Conservation (phyloP, 345 rosid species). For the Hevea brasiliensis region DNA sequence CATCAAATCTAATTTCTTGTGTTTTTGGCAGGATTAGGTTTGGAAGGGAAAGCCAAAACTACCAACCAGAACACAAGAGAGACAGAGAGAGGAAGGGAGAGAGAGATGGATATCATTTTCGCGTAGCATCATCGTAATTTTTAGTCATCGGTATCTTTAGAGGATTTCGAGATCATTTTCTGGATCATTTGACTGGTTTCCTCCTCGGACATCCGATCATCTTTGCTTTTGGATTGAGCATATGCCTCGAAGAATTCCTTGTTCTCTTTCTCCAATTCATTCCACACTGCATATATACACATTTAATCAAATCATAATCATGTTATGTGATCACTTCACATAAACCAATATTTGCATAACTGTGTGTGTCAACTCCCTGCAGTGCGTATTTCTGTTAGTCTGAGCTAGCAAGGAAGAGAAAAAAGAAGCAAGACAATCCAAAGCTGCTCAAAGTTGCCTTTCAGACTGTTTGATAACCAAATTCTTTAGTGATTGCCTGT, state of each 20-base stretch:
- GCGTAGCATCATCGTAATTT: neutral
- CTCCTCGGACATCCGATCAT: slow-evolving; percentile 77
- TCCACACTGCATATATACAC: slow-evolving; percentile 63
- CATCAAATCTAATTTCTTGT: too few relatives aligned
- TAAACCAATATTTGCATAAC: neutral
- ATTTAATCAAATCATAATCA: neutral
- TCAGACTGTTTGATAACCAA: too few relatives aligned
- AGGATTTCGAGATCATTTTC: slow-evolving; percentile 61
- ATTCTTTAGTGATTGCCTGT: too few relatives aligned
- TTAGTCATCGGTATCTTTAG: slow-evolving; percentile 48
- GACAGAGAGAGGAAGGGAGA: too few relatives aligned
- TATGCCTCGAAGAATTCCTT: slow-evolving; percentile 83
- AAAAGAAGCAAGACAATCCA: too few relatives aligned
- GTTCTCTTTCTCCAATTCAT: slow-evolving; percentile 88
- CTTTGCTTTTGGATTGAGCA: slow-evolving; percentile 54
- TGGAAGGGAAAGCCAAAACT: too few relatives aligned
- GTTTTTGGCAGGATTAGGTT: too few relatives aligned
- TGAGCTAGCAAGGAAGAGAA: too few relatives aligned
- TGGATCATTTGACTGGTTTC: slow-evolving; percentile 78
- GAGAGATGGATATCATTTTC: neutral
- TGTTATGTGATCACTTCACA: neutral
- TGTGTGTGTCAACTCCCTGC: too few relatives aligned
- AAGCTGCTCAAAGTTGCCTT: too few relatives aligned
- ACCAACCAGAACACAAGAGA: too few relatives aligned
- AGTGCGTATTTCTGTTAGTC: too few relatives aligned